phyloP scores from a whole-genome alignment of 2,329 filamentous ascomycete species.

The Cercospora zeae-maydis region DNA sequence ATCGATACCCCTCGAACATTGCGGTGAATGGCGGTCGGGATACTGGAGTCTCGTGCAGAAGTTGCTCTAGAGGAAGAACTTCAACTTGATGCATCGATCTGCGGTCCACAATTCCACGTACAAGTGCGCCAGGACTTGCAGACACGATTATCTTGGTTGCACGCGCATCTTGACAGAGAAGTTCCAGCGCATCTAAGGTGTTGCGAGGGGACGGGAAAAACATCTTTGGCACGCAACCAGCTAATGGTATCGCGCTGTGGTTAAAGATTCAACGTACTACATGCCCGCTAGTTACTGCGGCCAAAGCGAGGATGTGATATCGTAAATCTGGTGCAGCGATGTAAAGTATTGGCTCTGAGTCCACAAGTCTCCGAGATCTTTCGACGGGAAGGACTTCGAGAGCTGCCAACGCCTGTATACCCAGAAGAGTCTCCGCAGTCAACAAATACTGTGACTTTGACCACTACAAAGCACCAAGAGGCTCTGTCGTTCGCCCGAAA shows the following conservation, averaged over 20 bases:
- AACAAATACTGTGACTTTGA: conserved; percentile 56
- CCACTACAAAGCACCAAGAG: conserved; percentile 80
- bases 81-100: background rate
- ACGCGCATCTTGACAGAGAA: background rate
- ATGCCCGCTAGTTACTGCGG: conserved; percentile 13
- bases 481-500: conserved; percentile 70
- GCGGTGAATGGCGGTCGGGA: background rate
- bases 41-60: background rate
- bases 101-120: background rate
- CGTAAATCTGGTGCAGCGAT: conserved; percentile 6
- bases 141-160: conserved; percentile 1
- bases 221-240: background rate
- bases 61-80: background rate
- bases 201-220: conserved; percentile 13
- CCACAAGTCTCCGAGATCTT: conserved; percentile 66
- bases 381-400: conserved; percentile 65
- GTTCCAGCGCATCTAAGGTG: background rate
- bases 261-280: background rate
- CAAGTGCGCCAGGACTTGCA: background rate
- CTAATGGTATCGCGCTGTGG: background rate
- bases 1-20: conserved; percentile 8
- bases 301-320: conserved; percentile 9
- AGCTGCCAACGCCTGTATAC: conserved; percentile 61
- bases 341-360: conserved; percentile 3
- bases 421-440: conserved; percentile 32